Percentiles rank a stretch among this genome's conserved stretches.
These are phyloP conservation scores for Groenewaldozyma salmanticensis DNA, from an alignment of 805 yeast genomes.

Conservation along the genomic window DNA sequence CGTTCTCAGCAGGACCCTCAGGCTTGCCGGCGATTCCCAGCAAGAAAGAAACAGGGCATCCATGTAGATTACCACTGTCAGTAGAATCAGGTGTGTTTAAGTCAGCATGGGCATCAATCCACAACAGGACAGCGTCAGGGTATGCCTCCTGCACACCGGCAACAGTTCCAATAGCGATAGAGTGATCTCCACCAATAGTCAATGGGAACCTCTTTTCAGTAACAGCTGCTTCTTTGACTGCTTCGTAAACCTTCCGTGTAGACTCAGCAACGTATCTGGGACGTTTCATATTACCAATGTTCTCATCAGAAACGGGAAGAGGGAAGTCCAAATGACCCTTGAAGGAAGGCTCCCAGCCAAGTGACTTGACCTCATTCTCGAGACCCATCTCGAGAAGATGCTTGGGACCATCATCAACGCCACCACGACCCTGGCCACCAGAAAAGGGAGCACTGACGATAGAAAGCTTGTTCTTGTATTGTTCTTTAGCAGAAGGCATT, in stretches of 20 bases:
- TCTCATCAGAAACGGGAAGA: conserved; percentile 39
- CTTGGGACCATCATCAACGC: conserved; percentile 92
- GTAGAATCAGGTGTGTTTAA: conserved; percentile 82
- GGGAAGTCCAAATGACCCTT: conserved; percentile 24
- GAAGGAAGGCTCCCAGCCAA: conserved; percentile 64
- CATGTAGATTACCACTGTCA: conserved; percentile 86
- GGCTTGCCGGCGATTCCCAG: conserved; percentile 48
- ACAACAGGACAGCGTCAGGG: conserved; percentile 82
- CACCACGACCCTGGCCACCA: conserved; percentile 91
- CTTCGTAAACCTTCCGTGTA: conserved; percentile 49
- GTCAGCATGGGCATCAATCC: conserved; percentile 99
- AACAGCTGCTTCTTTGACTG: conserved; percentile 44
- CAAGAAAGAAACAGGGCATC: conserved; percentile 89
- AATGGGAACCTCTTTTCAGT: conserved; percentile 51
- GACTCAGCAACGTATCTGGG: conserved; percentile 71
- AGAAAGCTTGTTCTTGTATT: conserved; percentile 25
- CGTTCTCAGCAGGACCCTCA: conserved; percentile 41
- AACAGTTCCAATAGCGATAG: conserved; percentile 89
- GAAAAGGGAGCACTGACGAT: conserved; percentile 84
- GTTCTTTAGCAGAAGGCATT: not conserved
- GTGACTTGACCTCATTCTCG: conserved; percentile 44
- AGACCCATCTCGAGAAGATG: conserved; percentile 67
- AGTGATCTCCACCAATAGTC: conserved; percentile 94
- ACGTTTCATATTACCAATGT: conserved; percentile 51
- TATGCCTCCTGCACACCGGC: conserved; percentile 67